Percentiles rank a stretch among this genome's conserved stretches.
phyloP scores from a whole-genome alignment of 1,284 basidiomycete species.

The Stereum hirsutum region DNA sequence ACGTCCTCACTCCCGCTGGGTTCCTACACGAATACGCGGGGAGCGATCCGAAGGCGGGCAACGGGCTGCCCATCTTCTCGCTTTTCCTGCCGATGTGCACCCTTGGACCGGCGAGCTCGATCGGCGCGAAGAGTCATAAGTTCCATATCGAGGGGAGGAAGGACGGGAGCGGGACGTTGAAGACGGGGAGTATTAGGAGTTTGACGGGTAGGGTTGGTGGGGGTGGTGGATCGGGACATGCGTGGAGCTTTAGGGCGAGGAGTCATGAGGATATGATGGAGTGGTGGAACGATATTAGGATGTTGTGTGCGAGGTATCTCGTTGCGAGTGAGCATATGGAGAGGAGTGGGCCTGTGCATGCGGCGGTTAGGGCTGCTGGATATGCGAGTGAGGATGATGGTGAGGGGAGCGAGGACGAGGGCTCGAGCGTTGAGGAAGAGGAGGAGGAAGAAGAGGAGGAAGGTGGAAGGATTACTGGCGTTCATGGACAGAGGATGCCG shows the following conservation, averaged over 20 bases:
- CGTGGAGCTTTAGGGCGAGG: constrained; percentile 89
- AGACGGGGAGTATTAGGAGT: constrained; percentile 42
- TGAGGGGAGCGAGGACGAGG: constrained; percentile 60
- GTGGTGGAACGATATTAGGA: constrained; percentile 98
- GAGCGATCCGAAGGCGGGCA: constrained; percentile 65
- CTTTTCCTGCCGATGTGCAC: constrained; percentile 95
- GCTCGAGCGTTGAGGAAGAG: constrained; percentile 68
- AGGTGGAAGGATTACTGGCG: too few relatives aligned
- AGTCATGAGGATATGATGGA: constrained; percentile 98
- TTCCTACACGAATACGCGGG: constrained; percentile 90
- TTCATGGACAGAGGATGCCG: too few relatives aligned
- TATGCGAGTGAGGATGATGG: constrained; percentile 77
- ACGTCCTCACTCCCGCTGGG: constrained; percentile 90
- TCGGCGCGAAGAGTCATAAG: constrained; percentile 77
- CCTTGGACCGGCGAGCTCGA: constrained; percentile 83
- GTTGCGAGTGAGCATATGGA: constrained; percentile 94
- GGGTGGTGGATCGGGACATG: too few relatives aligned
- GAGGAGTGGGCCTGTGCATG: constrained; percentile 86
- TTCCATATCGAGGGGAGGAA: constrained; percentile 96
- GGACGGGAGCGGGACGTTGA: constrained; percentile 64
- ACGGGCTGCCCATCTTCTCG: constrained; percentile 76
- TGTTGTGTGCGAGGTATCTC: constrained; percentile 94
- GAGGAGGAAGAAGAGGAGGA: constrained; percentile 42
- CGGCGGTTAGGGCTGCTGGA: constrained; percentile 85
- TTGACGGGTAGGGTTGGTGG: constrained; percentile 31